Conservation (phyloP, 768 basidiomycete genomes). For the Mycena albidolilacea region DNA sequence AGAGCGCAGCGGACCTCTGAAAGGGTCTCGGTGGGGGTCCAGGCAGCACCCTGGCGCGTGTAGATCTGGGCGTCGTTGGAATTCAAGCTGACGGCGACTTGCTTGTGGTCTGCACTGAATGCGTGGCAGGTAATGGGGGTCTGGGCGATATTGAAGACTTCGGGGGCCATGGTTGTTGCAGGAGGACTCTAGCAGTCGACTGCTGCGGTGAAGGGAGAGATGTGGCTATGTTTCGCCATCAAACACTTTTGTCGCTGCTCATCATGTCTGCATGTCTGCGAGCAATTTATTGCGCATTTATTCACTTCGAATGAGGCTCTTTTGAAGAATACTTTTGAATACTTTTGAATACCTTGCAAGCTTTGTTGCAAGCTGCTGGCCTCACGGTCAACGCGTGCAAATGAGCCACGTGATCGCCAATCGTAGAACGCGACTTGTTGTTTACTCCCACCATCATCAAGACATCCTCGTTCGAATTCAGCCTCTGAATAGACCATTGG, state of each 20-base stretch:
- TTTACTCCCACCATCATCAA: background rate
- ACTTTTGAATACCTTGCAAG: too few species aligned
- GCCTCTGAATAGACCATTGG: too few species aligned
- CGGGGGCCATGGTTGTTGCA: constrained; percentile 69
- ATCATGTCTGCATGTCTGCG: too few species aligned
- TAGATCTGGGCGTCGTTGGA: constrained; percentile 91
- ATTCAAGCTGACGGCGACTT: constrained; percentile 93
- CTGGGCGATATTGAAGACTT: constrained; percentile 85
- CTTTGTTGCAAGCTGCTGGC: too few species aligned
- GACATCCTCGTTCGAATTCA: too few species aligned
- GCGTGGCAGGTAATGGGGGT: constrained; percentile 91
- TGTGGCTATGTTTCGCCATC: background rate
- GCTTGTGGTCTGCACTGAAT: constrained; percentile 89
- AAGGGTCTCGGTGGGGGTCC: constrained; percentile 82
- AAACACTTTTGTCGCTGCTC: too few species aligned
- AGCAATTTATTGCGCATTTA: too few species aligned
- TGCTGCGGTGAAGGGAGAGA: constrained; percentile 59
- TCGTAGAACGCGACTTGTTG: constrained; percentile 13
- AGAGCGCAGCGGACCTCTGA: constrained; percentile 75
- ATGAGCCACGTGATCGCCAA: background rate
- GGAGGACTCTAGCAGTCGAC: constrained; percentile 89
- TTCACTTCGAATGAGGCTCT: too few species aligned
- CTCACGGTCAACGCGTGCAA: too few species aligned
- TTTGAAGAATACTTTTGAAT: too few species aligned
- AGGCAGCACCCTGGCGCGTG: constrained; percentile 73